Base-by-base conservation (phyloP, 179 eudicot genomes). In the Spergularia azorica region DNA sequence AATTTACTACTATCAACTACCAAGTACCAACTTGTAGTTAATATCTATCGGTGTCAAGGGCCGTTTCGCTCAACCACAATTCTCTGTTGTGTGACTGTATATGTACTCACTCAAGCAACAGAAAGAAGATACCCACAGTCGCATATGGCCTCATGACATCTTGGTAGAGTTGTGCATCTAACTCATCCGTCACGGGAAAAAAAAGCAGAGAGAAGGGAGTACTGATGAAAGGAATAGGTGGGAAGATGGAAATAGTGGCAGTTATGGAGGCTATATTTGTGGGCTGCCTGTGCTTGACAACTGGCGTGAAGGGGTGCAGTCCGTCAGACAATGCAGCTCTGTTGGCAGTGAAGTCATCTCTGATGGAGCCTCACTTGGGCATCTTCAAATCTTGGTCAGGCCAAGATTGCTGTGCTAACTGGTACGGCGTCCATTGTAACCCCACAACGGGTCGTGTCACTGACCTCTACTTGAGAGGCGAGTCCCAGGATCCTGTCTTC, bases 361-460 rank as follows among this genome's bases (percentile, higher is more conserved):
- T 82, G 14, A 41, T 41, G 38, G 84, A 82, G 68, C 76, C 79
- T 2, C 69, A 63, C 76, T 38, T 82, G 14, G 82, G 85, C 20
- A 70, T 82, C 39, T 79, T 82, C 64, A 72, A 75, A 69, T 56
- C 77, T 56, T 82, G 85, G 85, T 61, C 74, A 67, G 77, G 77
- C 39, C 8, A 21, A 16, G 51, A 82, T 64, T 82, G 85, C 74
- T 82, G 82, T 76, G 57, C 54, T 56, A 64, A 71, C 21, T 82
- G 85, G 85, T 78, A 78, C 70, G 82, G 77, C 15, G 74, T 82
- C 68, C 60, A 52, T 60, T 82, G 85, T 73, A 75, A 78, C 65
- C 82, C 85, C 46, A 9, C 66, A 38, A 82, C 73, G 39, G 63
- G 69, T 70, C 81, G 82, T 11, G 85, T 82, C 50, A 70, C 73